A percentile compares a stretch with the other conserved stretches of the same genome.
Evolutionary conservation across 176 grass and related monocot genomes (phyloP).

Genomic region (Lolium rigidum): DNA sequence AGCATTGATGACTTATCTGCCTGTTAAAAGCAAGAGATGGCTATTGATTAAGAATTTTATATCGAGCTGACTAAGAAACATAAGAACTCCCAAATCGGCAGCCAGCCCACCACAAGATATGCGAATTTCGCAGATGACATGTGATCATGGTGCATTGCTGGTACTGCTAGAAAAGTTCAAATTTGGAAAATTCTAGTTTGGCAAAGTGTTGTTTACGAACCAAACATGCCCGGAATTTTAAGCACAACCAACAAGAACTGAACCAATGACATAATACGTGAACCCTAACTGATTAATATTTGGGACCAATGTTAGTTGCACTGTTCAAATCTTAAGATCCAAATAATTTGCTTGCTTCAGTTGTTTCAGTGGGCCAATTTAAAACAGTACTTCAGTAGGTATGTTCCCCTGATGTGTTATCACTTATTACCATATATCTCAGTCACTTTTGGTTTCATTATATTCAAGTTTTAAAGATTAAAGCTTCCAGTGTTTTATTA

Average conservation of each 20-base stretch:
- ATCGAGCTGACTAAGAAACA: no score
- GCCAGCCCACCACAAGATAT: neutral
- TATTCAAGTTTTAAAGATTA: neutral
- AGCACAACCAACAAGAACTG: neutral
- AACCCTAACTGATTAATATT: neutral
- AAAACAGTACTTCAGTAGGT: neutral
- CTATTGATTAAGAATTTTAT: neutral
- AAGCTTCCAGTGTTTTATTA: neutral
- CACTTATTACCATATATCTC: neutral
- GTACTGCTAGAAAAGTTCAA: neutral
- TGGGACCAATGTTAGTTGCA: conserved; percentile 18
- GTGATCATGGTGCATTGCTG: neutral
- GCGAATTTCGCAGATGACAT: neutral
- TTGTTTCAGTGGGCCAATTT: neutral
- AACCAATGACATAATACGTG: conserved; percentile 20
- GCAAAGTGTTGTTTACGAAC: neutral
- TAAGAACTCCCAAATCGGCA: no score
- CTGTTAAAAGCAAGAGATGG: conserved; percentile 50
- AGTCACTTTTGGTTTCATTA: neutral
- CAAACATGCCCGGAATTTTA: conserved; percentile 6
- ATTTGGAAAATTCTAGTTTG: neutral
- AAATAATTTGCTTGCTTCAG: neutral
- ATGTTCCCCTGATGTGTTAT: conserved; percentile 6
- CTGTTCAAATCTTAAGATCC: neutral
- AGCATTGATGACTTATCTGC: conserved; percentile 90